A percentile compares a stretch with the other conserved stretches of the same genome.
phyloP scores from a whole-genome alignment of 306 rosid species.

The Quercus gilva region DNA sequence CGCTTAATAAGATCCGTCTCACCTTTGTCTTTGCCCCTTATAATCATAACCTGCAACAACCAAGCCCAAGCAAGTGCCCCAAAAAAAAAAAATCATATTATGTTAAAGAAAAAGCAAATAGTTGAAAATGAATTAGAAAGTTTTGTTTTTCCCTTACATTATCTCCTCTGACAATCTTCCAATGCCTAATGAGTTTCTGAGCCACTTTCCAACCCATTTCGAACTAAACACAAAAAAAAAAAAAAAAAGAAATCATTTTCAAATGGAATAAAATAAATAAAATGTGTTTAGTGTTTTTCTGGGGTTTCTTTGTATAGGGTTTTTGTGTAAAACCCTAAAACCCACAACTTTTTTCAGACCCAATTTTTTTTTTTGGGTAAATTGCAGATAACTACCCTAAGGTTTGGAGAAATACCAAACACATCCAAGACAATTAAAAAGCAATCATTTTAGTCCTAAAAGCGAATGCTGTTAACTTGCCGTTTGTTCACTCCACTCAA shows the following conservation, averaged over 20 bases:
- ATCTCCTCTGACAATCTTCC: slow-evolving; percentile 91
- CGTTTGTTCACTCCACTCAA: no score
- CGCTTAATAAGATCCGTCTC: slow-evolving; percentile 78
- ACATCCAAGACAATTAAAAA: no score
- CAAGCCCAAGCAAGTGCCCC: neutral
- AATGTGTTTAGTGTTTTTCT: no score
- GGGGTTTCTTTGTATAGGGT: no score
- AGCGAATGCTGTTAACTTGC: no score
- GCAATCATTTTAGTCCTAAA: no score
- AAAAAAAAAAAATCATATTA: neutral
- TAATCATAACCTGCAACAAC: slow-evolving; percentile 73
- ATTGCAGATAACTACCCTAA: no score
- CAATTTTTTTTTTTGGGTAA: no score
- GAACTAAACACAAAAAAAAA: neutral
- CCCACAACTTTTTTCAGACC: no score
- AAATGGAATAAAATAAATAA: neutral
- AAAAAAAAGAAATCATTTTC: neutral
- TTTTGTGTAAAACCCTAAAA: no score
- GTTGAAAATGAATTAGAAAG: neutral
- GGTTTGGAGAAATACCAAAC: no score
- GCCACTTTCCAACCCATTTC: slow-evolving; percentile 98
- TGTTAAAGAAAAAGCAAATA: neutral
- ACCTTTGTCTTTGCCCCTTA: slow-evolving; percentile 87
- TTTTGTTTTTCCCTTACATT: slow-evolving; percentile 41
- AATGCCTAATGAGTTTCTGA: slow-evolving; percentile 83